Conservation (phyloP, 2,329 filamentous ascomycete genomes). For the Elsinoe arachidis region DNA sequence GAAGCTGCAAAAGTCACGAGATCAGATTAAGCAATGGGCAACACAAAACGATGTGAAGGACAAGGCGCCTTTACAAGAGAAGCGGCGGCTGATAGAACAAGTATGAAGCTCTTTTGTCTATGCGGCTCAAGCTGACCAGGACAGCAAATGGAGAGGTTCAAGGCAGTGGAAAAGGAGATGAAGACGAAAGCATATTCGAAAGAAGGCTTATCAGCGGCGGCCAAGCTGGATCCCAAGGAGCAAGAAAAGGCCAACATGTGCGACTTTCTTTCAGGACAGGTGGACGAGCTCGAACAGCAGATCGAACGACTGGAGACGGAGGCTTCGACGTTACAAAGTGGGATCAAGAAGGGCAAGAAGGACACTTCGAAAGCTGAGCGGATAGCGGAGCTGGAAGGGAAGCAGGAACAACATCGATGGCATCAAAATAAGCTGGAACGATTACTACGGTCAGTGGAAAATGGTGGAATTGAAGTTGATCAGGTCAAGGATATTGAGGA, state of each 20-base stretch:
- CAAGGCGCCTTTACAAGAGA: constrained; percentile 87
- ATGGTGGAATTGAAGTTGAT: constrained; percentile 79
- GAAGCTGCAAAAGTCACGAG: constrained; percentile 92
- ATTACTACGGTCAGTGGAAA: constrained; percentile 80
- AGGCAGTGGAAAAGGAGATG: constrained; percentile 99
- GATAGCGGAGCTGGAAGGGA: constrained; percentile 72
- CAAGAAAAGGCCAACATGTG: constrained; percentile 83
- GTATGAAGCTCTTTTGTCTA: constrained; percentile 44
- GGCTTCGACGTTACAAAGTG: constrained; percentile 73
- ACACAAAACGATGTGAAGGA: constrained; percentile 99
- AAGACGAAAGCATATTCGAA: constrained; percentile 99
- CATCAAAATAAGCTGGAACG: constrained; percentile 89
- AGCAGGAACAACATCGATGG: constrained; percentile 92
- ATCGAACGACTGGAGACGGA: constrained; percentile 91
- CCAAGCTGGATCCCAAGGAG: constrained; percentile 94
- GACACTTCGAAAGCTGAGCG: constrained; percentile 75
- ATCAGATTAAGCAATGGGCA: constrained; percentile 99
- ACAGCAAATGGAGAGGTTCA: constrained; percentile 99
- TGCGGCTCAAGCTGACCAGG: constrained; percentile 27
- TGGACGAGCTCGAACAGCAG: constrained; percentile 87
- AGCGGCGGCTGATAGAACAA: constrained; percentile 94
- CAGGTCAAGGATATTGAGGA: constrained; percentile 86
- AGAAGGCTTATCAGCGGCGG: constrained; percentile 83
- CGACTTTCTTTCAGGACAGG: constrained; percentile 77
- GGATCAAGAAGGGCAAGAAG: constrained; percentile 91